Conservation (phyloP, 208 protist species). For the Leishmania lainsoni region DNA sequence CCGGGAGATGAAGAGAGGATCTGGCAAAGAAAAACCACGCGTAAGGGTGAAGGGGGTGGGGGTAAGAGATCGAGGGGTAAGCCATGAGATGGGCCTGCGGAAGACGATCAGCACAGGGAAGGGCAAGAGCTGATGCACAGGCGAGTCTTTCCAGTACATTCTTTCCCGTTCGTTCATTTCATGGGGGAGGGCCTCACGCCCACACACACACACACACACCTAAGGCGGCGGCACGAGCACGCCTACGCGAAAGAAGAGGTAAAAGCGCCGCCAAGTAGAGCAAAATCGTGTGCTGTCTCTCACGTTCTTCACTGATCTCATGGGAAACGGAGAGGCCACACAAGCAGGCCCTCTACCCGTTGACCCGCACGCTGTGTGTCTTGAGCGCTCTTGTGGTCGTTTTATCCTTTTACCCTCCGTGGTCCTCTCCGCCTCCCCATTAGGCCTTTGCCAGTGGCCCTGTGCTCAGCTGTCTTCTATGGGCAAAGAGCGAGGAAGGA, state of each 20-base stretch:
- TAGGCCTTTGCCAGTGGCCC: too few species aligned
- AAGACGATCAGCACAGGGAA: background rate
- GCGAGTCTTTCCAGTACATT: background rate
- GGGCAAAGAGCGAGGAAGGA: background rate
- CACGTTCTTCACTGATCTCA: background rate
- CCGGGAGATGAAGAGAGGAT: background rate
- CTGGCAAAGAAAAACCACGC: too few species aligned
- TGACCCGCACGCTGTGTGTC: background rate
- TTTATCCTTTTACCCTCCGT: background rate
- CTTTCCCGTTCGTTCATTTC: background rate
- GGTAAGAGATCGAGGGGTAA: background rate
- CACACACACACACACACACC: background rate
- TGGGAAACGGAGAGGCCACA: background rate
- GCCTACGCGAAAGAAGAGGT: background rate
- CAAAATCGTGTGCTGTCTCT: background rate
- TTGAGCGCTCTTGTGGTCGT: background rate
- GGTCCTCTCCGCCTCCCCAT: too few species aligned
- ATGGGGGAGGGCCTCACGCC: background rate
- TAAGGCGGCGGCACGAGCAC: background rate
- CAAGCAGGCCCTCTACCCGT: background rate
- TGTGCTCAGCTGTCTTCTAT: background rate
- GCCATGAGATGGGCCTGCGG: background rate
- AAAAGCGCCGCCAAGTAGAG: too few species aligned
- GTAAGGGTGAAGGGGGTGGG: background rate
- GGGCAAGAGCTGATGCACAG: background rate